These are phyloP conservation scores for Tetradesmus lagerheimii DNA, from an alignment of 139 green algal genomes.

Conservation along the genomic window DNA sequence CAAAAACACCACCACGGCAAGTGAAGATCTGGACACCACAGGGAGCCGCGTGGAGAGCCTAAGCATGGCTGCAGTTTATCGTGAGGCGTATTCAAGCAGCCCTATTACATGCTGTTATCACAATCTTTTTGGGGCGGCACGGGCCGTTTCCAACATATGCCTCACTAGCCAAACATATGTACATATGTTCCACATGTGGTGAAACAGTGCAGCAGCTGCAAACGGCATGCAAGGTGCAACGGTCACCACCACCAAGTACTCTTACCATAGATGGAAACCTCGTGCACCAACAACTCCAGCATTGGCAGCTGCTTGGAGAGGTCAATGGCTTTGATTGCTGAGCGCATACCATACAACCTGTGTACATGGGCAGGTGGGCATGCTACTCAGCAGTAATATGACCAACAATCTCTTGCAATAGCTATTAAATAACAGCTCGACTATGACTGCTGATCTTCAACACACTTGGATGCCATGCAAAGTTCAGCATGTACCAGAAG, in stretches of 20 bases:
- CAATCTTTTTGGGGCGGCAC: neutral
- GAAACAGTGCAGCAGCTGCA: slow-evolving; percentile 1
- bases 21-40: neutral
- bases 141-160: neutral
- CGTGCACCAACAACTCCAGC: neutral
- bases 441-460: neutral
- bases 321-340: slow-evolving; percentile 17
- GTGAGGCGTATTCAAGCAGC: neutral
- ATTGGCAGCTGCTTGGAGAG: neutral
- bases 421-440: too few relatives aligned
- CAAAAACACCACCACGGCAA: neutral
- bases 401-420: neutral
- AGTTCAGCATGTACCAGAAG: too few relatives aligned
- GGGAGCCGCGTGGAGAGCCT: neutral
- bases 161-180: too few relatives aligned
- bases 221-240: neutral
- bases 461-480: too few relatives aligned
- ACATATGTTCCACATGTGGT: too few relatives aligned
- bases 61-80: neutral
- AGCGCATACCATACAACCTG: neutral
- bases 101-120: neutral
- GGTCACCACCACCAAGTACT: neutral
- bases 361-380: neutral
- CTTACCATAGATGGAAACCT: neutral
- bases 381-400: neutral